These are phyloP conservation scores for Ustilago loliicola DNA, from an alignment of 1,284 basidiomycete species.

Conservation along the genomic window DNA sequence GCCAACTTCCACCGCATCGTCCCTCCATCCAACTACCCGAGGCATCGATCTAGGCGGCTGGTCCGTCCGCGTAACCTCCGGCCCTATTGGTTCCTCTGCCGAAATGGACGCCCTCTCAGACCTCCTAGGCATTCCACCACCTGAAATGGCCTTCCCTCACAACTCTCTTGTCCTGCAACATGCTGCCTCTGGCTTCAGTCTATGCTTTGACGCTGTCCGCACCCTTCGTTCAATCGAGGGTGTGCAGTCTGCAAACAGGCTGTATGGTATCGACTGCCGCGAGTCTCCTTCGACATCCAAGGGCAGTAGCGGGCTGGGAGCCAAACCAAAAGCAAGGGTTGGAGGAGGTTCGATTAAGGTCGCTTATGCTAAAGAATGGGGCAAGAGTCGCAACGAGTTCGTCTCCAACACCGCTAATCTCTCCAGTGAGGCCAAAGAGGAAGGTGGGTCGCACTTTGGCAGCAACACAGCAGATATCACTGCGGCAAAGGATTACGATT, in stretches of 20 bases:
- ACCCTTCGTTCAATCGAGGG: constrained; percentile 81
- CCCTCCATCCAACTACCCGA: constrained; percentile 35
- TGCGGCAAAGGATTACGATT: constrained; percentile 78
- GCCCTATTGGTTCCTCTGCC: constrained; percentile 64
- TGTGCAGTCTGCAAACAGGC: constrained; percentile 73
- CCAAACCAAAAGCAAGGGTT: constrained; percentile 46
- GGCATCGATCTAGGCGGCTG: constrained; percentile 64
- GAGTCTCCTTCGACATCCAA: constrained; percentile 11
- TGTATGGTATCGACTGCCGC: constrained; percentile 76
- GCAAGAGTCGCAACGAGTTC: constrained; percentile 80
- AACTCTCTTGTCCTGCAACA: constrained; percentile 79
- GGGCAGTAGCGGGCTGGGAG: constrained; percentile 20
- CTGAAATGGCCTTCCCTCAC: constrained; percentile 96
- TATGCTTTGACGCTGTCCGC: constrained; percentile 79
- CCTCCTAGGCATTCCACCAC: constrained; percentile 83
- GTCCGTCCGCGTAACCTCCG: constrained; percentile 58
- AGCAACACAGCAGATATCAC: constrained; percentile 47
- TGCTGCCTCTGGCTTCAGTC: constrained; percentile 76
- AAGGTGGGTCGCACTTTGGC: constrained; percentile 49
- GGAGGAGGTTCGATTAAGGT: constrained; percentile 82
- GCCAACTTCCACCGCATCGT: constrained; percentile 27
- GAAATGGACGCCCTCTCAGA: constrained; percentile 76
- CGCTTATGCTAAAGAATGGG: constrained; percentile 92
- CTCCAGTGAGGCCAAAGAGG: not conserved
- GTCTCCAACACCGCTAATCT: not conserved